Evolutionary conservation across 192 early-diverging fungal genomes (phyloP), one percentile per base, ranked within the genome.

Genomic region (Gorgonomyces haynaldii): DNA sequence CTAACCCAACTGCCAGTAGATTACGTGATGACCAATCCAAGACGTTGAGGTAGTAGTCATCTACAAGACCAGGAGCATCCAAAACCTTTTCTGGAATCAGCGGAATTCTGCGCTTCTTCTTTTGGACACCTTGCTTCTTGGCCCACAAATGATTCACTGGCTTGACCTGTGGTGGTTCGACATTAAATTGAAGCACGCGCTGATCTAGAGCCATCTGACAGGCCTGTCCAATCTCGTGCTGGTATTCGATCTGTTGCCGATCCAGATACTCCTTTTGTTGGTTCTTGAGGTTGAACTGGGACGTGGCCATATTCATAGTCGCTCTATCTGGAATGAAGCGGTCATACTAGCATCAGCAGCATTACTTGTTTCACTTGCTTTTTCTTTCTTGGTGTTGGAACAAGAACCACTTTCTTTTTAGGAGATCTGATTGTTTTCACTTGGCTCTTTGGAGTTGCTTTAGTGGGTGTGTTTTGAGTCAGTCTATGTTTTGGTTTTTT

Each of bases 271-370:
- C 35, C 12, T 53, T 28, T 13, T 58, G 27, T 13, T 38, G 3
- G 8, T 38, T 6, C 20, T 37, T 47, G 27, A 30, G 5, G 47
- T 83, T 85, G 60, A 86, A 83, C 57, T 88, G 81, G 5, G 79
- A 69, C 0, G 83, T 79, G 0, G 73, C 58, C 27, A 78, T 54
- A 38, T 84, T 70, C 66, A 82, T 87, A 2, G 76, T 70, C 13
- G 59, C 65, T 38, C 85, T 78, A 50, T 71, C 85, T 1, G 91
- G 89, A 49, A 95, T 90, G 62, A 91, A 93, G 16, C 91, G 76
- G 56, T 95, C 91, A 55, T 80, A 71, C 69, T 71, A 31, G 19
- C 40, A 16, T 17, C 21, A 42, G 40, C 12, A 16, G 10, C 32
- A n/a, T n/a, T n/a, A n/a, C n/a, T n/a, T n/a, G n/a, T n/a, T n/a